Evolutionary conservation across 1,284 basidiomycete genomes (phyloP).

Genomic region (Porphyrellus sp.): DNA sequence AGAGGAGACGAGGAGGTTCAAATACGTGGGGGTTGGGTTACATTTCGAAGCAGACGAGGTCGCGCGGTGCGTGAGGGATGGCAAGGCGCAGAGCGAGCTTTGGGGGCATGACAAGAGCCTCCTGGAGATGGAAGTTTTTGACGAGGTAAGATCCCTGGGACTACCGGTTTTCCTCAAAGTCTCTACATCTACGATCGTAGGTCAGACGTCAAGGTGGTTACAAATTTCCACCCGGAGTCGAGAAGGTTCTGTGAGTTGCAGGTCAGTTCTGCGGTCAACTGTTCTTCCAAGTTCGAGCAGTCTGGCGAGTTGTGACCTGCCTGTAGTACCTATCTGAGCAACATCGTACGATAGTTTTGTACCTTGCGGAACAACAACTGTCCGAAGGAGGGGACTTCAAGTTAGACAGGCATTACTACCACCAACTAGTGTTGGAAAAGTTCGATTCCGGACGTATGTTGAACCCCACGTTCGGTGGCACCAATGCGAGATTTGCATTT

Average conservation of each 20-base stretch:
- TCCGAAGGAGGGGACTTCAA: too few relatives aligned
- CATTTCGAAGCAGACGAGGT: slow-evolving; percentile 84
- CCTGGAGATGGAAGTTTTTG: slow-evolving; percentile 77
- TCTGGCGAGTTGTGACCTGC: background rate
- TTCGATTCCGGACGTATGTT: too few relatives aligned
- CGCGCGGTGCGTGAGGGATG: slow-evolving; percentile 73
- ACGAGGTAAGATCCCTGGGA: slow-evolving; percentile 54
- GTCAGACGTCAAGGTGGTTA: slow-evolving; percentile 53
- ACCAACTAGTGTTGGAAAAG: too few relatives aligned
- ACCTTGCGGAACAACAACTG: background rate
- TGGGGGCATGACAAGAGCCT: slow-evolving; percentile 79
- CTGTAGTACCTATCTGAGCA: too few relatives aligned
- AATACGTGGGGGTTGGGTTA: slow-evolving; percentile 63
- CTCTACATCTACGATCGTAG: slow-evolving; percentile 26
- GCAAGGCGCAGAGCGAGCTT: slow-evolving; percentile 67
- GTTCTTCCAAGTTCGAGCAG: background rate
- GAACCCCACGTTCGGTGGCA: too few relatives aligned
- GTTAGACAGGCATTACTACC: too few relatives aligned
- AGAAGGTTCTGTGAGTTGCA: slow-evolving; percentile 39
- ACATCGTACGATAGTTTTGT: slow-evolving; percentile 3
- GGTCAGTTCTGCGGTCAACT: background rate
- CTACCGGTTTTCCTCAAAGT: background rate
- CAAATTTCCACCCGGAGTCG: slow-evolving; percentile 45
- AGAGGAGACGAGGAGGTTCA: slow-evolving; percentile 54
- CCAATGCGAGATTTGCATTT: too few relatives aligned